Base-by-base conservation (phyloP, 1,139 yeast species). In the Kodamaea sp. region DNA sequence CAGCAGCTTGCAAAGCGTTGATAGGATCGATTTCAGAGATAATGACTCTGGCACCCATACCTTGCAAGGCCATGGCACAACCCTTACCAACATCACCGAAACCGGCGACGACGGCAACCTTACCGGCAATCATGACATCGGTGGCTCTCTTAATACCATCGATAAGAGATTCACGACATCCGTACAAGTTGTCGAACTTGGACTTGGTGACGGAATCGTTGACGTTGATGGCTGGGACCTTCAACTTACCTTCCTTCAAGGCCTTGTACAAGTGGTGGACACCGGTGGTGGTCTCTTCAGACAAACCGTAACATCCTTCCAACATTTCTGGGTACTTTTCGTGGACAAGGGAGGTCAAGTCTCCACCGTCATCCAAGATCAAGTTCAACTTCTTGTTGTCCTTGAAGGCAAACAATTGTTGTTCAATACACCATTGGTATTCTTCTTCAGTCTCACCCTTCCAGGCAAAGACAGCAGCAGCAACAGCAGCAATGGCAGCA, bases 1-100 rank as follows among this genome's bases (percentile, higher is more conserved):
- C 97, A 56, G 98, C 97, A 55, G 98, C 99, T 78, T 92, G 99
- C 61, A 92, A 80, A 57, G 99, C 99, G 70, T 92, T 92, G 75
- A 92, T 92, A 63, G 99, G 99, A 71, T 92, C 99, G 59, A 92
- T 79, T 78, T 92, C 99, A 54, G 98, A 85, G 61, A 92, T 87
- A 53, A 94, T 80, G 57, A 92, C 99, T 72, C 97, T 87, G 51
- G 99, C 97, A 76, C 99, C 99, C 97, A 92, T 90, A 63, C 95
- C 92, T 75, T 90, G 87, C 61, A 94, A 83, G 55, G 99, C 97
- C 87, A 90, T 85, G 65, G 97, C 97, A 79, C 98, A 92, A 71
- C 99, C 99, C 79, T 92, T 92, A 78, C 99, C 99, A 61, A 92
- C 99, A 68, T 92, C 99, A 82, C 99, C 99, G 78, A 83, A 92